Evolutionary conservation across 257 asterid species (phyloP).

Genomic region (Verbena officinalis): DNA sequence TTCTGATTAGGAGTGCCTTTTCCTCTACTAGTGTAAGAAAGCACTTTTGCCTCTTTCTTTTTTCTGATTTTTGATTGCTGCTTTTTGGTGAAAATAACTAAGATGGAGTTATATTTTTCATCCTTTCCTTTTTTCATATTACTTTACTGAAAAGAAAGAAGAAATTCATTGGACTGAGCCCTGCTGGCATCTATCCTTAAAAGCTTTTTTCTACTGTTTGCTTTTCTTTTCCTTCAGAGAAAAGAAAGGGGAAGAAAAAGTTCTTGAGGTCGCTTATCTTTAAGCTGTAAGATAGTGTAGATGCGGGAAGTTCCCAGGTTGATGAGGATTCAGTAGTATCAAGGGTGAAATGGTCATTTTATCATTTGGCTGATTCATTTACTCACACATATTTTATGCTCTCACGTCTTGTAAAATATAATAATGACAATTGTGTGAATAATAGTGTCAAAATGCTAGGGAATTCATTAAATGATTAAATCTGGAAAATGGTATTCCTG

Average conservation of each 20-base stretch:
- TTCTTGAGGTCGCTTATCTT: background rate
- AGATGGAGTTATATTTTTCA: background rate
- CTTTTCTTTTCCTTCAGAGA: slow-evolving; percentile 20
- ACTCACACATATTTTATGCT: no score
- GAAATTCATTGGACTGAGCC: slow-evolving; percentile 7
- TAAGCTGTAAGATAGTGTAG: no score
- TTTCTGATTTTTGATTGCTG: slow-evolving; percentile 16
- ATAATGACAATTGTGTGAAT: no score
- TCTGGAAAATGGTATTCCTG: no score
- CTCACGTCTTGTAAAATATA: no score
- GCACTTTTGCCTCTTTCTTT: slow-evolving; percentile 31
- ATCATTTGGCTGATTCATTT: no score
- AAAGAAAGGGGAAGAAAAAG: background rate
- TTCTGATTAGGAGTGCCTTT: slow-evolving; percentile 31
- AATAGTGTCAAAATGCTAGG: no score
- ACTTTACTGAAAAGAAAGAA: slow-evolving; percentile 1
- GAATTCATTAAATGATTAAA: no score
- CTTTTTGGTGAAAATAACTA: slow-evolving; percentile 26
- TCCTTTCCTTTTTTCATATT: background rate
- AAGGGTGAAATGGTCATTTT: no score
- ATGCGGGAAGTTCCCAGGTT: no score
- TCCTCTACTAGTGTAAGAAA: slow-evolving; percentile 20
- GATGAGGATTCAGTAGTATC: no score
- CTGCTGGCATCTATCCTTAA: background rate
- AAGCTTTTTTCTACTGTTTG: slow-evolving; percentile 13